Conservation (phyloP, 305 asterid species). For the Withania somnifera region DNA sequence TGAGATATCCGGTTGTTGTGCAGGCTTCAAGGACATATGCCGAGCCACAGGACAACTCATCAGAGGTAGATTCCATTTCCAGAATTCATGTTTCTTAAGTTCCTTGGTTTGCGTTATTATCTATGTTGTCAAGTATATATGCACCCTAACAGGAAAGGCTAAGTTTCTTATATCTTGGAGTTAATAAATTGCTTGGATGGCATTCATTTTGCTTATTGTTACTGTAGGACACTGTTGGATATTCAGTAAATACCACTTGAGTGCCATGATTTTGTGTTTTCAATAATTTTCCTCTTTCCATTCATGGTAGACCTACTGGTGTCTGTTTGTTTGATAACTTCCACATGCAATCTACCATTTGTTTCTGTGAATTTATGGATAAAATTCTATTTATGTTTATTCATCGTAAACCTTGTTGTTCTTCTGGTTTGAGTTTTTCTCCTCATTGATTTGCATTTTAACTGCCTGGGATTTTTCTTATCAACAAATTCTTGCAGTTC, state of each 20-base stretch:
- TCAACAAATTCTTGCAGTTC: not conserved
- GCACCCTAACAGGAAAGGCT: not conserved
- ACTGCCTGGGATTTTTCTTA: not conserved
- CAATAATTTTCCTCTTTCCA: not conserved
- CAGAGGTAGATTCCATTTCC: constrained; percentile 48
- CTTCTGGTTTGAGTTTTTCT: not conserved
- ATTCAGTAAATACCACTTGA: not conserved
- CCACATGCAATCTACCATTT: not conserved
- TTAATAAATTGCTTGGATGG: not conserved
- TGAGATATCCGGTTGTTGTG: constrained; percentile 1
- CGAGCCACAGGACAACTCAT: constrained; percentile 50
- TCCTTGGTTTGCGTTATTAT: not conserved
- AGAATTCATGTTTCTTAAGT: not conserved
- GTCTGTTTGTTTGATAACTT: not conserved
- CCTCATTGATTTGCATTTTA: not conserved
- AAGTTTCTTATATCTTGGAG: not conserved
- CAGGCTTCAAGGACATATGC: constrained; percentile 45
- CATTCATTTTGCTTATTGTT: not conserved
- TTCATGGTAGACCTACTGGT: not conserved
- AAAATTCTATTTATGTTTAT: not conserved
- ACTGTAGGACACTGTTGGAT: not conserved
- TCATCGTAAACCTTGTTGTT: not conserved
- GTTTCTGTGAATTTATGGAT: not conserved
- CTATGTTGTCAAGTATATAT: not conserved
- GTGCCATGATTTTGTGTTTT: not conserved